Base-by-base conservation (phyloP, 352 stramenopile genomes). In the Peronospora tabacina region DNA sequence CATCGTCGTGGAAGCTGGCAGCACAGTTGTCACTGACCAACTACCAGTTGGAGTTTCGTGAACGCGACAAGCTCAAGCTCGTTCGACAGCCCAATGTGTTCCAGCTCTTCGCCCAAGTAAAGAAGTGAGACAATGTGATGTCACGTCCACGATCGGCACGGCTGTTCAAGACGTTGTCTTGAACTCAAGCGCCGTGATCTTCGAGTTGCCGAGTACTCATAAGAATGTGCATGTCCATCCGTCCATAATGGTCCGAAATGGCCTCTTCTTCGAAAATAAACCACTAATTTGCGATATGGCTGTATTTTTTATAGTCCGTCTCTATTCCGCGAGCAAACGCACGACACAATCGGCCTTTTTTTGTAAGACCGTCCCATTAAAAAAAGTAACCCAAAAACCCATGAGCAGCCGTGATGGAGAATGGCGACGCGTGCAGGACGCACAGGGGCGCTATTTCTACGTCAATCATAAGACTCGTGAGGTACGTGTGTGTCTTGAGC, bases 361-460 rank as follows among this genome's bases (percentile, higher is more conserved):
- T 35, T 29, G 32, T 15, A 22, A 36, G 44, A 45, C 61, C 19
- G 22, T 26, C 4, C 5, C 5, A 26, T 43, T 54, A 55, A 38
- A 30, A 62, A 65, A 52, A 42, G 10, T 16, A 19, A 52, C 1
- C 19, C 12, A 22, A 17, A 16, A n/a, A 36, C 36, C 40, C 22
- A 72, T 73, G 63, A 70, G 59, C 43, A 61, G 40, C 44, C 61
- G 61, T 19, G 50, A 67, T 28, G 60, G 67, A 48, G 68, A 64
- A 40, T 93, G 82, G 82, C 67, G 89, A 66, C 79, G 80, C 61
- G 74, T 90, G 37, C 62, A 82, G 58, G 79, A 93, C 72, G 66
- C 79, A n/a, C 72, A 82, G 29, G 82, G 82, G 4, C 77, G 78
- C 47, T 85, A 87, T 34, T 93, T 93, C 59, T 93, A 90, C 60